phyloP scores from a whole-genome alignment of 106 monocot species.

The Agapanthus africanus region DNA sequence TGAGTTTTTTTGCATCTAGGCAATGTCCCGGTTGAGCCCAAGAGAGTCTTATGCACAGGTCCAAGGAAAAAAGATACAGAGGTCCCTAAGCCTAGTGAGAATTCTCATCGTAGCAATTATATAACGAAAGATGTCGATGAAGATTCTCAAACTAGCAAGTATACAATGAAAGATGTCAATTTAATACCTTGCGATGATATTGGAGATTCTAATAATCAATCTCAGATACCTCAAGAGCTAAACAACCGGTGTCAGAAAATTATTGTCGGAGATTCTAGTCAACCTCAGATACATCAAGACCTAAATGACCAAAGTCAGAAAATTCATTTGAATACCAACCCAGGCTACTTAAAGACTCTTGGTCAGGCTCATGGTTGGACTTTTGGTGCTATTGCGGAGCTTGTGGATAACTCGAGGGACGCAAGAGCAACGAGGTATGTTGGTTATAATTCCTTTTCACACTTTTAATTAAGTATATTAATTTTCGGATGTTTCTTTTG shows the following conservation, averaged over 20 bases:
- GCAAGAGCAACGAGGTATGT: slow-evolving; percentile 43
- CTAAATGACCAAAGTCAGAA: background rate
- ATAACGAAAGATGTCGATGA: background rate
- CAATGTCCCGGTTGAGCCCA: background rate
- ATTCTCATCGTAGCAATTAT: background rate
- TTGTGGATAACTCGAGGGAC: slow-evolving; percentile 59
- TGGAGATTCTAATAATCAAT: background rate
- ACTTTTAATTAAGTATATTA: too few relatives aligned
- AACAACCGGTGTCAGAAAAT: too few relatives aligned
- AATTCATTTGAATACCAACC: slow-evolving; percentile 14
- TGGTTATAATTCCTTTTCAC: too few relatives aligned
- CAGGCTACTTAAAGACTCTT: slow-evolving; percentile 40
- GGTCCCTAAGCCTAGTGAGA: background rate
- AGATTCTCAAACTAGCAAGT: too few relatives aligned
- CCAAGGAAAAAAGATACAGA: background rate
- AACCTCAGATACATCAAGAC: too few relatives aligned
- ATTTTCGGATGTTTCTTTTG: too few relatives aligned
- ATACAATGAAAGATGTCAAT: too few relatives aligned
- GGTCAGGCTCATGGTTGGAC: slow-evolving; percentile 56
- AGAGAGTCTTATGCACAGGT: background rate
- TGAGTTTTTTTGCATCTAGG: background rate
- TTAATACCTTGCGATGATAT: background rate
- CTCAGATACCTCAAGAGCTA: background rate
- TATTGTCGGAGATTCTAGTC: too few relatives aligned
- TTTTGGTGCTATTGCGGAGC: slow-evolving; percentile 63